A percentile compares a stretch with the other conserved stretches of the same genome.
These are phyloP conservation scores for Sclerotinia nivalis DNA, from an alignment of 2,329 filamentous ascomycete species.

Conservation along the genomic window DNA sequence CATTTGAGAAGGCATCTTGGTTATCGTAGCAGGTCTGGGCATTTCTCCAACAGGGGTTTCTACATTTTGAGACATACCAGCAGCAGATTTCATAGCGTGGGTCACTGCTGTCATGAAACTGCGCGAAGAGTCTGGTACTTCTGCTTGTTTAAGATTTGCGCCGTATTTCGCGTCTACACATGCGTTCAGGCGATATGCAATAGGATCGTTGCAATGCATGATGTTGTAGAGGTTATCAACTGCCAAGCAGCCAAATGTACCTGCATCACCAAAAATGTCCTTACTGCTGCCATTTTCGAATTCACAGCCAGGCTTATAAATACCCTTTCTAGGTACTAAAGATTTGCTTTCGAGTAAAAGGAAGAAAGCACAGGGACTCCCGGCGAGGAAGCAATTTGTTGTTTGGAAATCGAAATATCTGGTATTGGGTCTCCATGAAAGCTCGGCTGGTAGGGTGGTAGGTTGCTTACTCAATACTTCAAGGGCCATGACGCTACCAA, in stretches of 20 bases:
- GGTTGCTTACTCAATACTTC: constrained; percentile 91
- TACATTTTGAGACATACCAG: constrained; percentile 49
- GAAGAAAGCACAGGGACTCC: constrained; percentile 92
- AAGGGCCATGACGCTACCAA: constrained; percentile 91
- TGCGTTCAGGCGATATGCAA: constrained; percentile 90
- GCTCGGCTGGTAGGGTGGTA: constrained; percentile 57
- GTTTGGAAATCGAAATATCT: constrained; percentile 89
- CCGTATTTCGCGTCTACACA: constrained; percentile 83
- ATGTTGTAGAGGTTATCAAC: constrained; percentile 98
- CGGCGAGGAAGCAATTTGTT: constrained; percentile 82
- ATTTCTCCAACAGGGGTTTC: constrained; percentile 46
- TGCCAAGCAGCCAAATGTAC: constrained; percentile 84
- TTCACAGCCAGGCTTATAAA: constrained; percentile 74
- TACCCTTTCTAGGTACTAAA: constrained; percentile 74
- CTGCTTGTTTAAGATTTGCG: constrained; percentile 71
- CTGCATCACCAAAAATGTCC: constrained; percentile 72
- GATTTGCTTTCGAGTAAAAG: constrained; percentile 74
- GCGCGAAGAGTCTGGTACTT: constrained; percentile 71
- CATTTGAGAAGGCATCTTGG: constrained; percentile 63
- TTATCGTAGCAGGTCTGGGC: constrained; percentile 39
- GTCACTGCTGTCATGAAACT: constrained; percentile 66
- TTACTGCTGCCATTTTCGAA: constrained; percentile 56
- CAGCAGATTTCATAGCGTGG: constrained; percentile 61
- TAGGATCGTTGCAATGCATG: constrained; percentile 68
- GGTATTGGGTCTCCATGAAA: constrained; percentile 45